A percentile compares a stretch with the other conserved stretches of the same genome.
These are phyloP conservation scores for Arthrobotrys entomopaga DNA, from an alignment of 2,329 filamentous ascomycete species.

Conservation along the genomic window DNA sequence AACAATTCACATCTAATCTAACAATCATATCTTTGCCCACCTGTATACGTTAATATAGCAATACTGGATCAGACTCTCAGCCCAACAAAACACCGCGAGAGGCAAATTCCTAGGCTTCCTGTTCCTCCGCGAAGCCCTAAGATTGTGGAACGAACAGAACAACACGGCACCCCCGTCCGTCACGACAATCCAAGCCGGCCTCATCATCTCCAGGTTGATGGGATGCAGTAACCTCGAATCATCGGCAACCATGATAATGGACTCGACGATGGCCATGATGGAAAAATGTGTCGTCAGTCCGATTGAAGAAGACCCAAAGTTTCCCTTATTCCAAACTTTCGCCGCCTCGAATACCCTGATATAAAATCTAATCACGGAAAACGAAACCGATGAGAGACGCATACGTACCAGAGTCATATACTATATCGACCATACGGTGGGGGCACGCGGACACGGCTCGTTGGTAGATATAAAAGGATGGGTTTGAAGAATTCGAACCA, in stretches of 20 bases:
- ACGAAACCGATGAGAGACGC: too few relatives aligned
- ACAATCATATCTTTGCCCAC: not conserved
- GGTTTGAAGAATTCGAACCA: too few relatives aligned
- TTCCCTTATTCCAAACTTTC: too few relatives aligned
- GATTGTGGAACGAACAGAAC: not conserved
- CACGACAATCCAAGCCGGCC: not conserved
- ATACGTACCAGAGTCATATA: too few relatives aligned
- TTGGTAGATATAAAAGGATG: too few relatives aligned
- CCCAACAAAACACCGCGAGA: not conserved
- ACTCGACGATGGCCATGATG: slow-evolving; percentile 1
- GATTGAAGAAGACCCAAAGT: too few relatives aligned
- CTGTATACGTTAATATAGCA: not conserved
- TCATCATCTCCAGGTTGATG: slow-evolving; percentile 4
- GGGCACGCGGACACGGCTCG: too few relatives aligned
- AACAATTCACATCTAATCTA: too few relatives aligned
- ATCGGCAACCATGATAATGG: not conserved
- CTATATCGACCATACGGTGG: too few relatives aligned
- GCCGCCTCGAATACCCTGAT: too few relatives aligned
- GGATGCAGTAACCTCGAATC: not conserved
- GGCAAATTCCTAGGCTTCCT: not conserved
- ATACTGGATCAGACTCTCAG: not conserved
- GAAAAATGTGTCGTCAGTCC: too few relatives aligned
- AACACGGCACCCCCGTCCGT: not conserved
- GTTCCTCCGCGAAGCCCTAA: not conserved
- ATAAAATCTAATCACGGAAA: too few relatives aligned